Conservation (phyloP, 352 stramenopile species). For the Globisporangium okanoganense region DNA sequence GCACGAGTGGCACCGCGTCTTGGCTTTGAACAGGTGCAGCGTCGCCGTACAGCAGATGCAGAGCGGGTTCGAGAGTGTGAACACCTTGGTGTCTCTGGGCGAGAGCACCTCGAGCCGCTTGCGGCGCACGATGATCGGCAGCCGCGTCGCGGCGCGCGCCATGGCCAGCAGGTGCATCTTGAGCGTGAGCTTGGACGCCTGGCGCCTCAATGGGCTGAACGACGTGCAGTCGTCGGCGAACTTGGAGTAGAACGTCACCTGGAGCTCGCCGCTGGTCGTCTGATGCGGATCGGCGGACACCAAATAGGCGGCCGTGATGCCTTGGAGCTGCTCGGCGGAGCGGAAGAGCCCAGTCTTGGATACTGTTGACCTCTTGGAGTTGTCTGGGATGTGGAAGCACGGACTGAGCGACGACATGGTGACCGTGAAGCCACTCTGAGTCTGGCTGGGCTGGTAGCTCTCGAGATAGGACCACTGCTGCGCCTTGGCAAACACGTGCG, state of each 20-base stretch:
- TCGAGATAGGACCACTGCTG: constrained; percentile 51
- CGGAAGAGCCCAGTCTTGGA: neutral
- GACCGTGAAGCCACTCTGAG: constrained; percentile 27
- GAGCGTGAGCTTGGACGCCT: constrained; percentile 18
- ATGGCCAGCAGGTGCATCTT: constrained; percentile 19
- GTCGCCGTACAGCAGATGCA: constrained; percentile 43
- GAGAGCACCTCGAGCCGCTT: constrained; percentile 40
- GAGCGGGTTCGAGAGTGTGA: constrained; percentile 22
- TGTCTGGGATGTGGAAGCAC: neutral
- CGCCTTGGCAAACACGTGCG: constrained; percentile 38
- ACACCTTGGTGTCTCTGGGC: constrained; percentile 23
- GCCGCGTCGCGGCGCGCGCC: constrained; percentile 22
- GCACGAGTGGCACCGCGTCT: constrained; percentile 38
- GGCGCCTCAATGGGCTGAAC: constrained; percentile 18
- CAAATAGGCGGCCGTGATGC: constrained; percentile 24
- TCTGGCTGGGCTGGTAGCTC: constrained; percentile 16
- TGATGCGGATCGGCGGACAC: neutral
- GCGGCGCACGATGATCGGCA: constrained; percentile 36
- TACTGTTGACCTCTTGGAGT: neutral
- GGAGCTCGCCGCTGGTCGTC: constrained; percentile 1
- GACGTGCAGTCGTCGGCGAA: constrained; percentile 16
- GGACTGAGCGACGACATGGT: constrained; percentile 36
- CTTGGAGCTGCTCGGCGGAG: constrained; percentile 23
- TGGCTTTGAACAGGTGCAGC: constrained; percentile 28
- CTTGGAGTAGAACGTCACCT: constrained; percentile 18